Conservation (phyloP, 2,329 filamentous ascomycete genomes). For the Leptodontidium sp. region DNA sequence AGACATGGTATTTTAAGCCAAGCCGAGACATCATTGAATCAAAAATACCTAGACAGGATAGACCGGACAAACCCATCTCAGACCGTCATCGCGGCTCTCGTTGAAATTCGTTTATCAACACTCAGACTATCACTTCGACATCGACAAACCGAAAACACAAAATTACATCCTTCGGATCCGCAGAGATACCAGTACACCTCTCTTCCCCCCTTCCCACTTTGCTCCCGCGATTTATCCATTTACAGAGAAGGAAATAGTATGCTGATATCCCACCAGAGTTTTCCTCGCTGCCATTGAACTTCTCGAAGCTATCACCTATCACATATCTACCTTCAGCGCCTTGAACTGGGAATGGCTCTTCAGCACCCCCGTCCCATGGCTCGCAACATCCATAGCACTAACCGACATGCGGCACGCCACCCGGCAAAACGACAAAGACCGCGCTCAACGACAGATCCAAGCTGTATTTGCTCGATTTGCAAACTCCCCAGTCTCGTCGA, state of each 20-base stretch:
- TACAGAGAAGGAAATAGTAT: too few relatives aligned
- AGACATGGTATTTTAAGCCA: slow-evolving; percentile 23
- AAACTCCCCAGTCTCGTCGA: slow-evolving; percentile 17
- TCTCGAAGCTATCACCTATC: slow-evolving; percentile 35
- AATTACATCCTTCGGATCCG: background rate
- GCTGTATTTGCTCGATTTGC: slow-evolving; percentile 25
- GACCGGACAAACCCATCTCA: slow-evolving; percentile 27
- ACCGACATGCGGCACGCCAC: slow-evolving; percentile 24
- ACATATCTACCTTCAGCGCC: slow-evolving; percentile 26
- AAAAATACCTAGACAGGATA: slow-evolving; percentile 28
- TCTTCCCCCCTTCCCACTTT: too few relatives aligned
- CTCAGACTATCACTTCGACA: slow-evolving; percentile 27
- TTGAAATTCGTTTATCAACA: slow-evolving; percentile 30
- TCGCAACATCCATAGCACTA: slow-evolving; percentile 33
- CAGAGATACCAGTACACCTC: slow-evolving; percentile 26
- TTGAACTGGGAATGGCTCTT: slow-evolving; percentile 36
- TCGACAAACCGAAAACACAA: slow-evolving; percentile 17
- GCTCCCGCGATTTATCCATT: too few relatives aligned
- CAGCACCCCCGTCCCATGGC: slow-evolving; percentile 33
- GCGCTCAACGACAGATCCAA: slow-evolving; percentile 29
- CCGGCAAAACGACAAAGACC: slow-evolving; percentile 26
- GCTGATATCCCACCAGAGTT: slow-evolving; percentile 23
- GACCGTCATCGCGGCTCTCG: slow-evolving; percentile 29
- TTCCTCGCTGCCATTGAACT: slow-evolving; percentile 32
- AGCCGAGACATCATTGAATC: slow-evolving; percentile 23